Evolutionary conservation across 2,329 filamentous ascomycete species (phyloP).

Genomic region (Decorospora gaudefroyi): DNA sequence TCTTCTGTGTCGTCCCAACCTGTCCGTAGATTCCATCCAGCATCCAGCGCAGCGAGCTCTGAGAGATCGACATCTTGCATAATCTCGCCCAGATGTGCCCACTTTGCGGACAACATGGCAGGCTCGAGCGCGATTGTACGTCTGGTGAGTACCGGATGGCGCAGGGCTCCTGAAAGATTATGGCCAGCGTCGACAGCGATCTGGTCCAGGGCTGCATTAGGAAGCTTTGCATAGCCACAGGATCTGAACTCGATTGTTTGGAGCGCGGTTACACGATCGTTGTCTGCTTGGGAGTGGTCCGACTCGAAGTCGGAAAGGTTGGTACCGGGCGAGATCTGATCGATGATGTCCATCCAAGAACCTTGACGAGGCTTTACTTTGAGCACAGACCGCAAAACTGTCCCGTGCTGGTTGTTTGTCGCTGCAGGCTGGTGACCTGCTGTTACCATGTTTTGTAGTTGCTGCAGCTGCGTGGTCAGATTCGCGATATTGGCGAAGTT

Average conservation of each 20-base stretch:
- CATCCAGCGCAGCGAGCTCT: constrained; percentile 41
- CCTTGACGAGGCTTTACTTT: constrained; percentile 47
- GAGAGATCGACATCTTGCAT: constrained; percentile 44
- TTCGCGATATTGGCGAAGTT: constrained; percentile 9
- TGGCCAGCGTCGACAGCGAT: constrained; percentile 33
- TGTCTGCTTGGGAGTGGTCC: constrained; percentile 39
- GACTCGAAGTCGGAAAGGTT: constrained; percentile 51
- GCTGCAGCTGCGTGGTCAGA: constrained; percentile 10
- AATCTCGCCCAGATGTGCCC: constrained; percentile 48
- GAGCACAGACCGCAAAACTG: constrained; percentile 38
- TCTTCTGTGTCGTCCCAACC: constrained; percentile 42
- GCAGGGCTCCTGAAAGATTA: constrained; percentile 9
- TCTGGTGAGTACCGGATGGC: constrained; percentile 32
- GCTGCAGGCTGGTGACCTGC: constrained; percentile 8
- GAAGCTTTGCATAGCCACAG: constrained; percentile 63
- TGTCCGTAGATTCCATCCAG: constrained; percentile 39
- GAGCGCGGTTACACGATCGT: constrained; percentile 42
- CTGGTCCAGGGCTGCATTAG: constrained; percentile 42
- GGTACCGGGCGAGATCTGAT: constrained; percentile 56
- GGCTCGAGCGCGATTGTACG: constrained; percentile 38
- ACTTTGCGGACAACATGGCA: constrained; percentile 47
- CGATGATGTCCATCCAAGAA: constrained; percentile 58
- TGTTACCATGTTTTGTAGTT: constrained; percentile 10
- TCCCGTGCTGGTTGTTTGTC: constrained; percentile 3
- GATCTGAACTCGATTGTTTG: constrained; percentile 59